Evolutionary conservation across 441 rosid genomes (phyloP).

Genomic region (Mallotus japonicus): DNA sequence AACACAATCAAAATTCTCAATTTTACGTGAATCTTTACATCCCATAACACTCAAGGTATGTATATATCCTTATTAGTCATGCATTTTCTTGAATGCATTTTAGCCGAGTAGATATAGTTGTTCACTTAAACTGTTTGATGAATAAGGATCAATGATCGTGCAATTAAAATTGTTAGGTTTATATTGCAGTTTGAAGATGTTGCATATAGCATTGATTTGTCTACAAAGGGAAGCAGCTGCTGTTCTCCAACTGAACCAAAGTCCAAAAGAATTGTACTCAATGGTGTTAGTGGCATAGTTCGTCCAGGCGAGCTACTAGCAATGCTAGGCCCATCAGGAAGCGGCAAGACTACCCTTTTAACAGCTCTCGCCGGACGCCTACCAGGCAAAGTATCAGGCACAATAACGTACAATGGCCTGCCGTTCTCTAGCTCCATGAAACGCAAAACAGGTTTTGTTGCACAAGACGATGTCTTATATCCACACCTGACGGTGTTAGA

Average conservation of each 20-base stretch:
- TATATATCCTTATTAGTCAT: constrained; percentile 16
- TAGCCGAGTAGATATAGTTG: no score
- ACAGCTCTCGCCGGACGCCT: constrained; percentile 78
- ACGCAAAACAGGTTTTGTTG: constrained; percentile 73
- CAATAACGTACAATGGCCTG: constrained; percentile 55
- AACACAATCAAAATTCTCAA: constrained; percentile 36
- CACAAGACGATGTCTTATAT: constrained; percentile 80
- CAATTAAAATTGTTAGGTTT: no score
- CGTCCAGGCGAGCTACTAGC: constrained; percentile 80
- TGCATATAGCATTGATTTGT: constrained; percentile 44
- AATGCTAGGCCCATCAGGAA: constrained; percentile 93
- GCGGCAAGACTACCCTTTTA: constrained; percentile 88
- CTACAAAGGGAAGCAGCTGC: constrained; percentile 31
- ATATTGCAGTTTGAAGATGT: constrained; percentile 69
- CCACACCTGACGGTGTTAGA: constrained; percentile 84
- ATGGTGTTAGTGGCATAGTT: constrained; percentile 64
- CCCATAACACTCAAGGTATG: constrained; percentile 63
- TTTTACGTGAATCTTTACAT: constrained; percentile 49
- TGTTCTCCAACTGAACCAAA: constrained; percentile 46
- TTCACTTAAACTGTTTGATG: no score
- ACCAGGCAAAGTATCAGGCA: constrained; percentile 63
- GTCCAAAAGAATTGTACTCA: constrained; percentile 49
- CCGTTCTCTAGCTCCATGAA: constrained; percentile 69
- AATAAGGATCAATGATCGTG: no score
- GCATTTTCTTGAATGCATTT: no score